Base-by-base conservation (phyloP, 164 flowering plant species). In the Dillenia suffruticosa region DNA sequence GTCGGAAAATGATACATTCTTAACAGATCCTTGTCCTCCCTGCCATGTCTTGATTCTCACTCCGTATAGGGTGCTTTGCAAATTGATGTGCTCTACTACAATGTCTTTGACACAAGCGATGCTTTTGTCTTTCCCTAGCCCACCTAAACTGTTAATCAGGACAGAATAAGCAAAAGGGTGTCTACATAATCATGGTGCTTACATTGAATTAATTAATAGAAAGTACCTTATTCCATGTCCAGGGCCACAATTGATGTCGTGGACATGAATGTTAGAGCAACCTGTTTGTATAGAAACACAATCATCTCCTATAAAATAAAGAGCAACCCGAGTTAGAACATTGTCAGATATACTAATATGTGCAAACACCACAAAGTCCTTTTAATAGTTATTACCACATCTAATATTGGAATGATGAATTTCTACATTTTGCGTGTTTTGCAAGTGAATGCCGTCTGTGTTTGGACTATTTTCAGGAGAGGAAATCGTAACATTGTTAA, bases 271-370 rank as follows among this genome's bases (percentile, higher is more conserved):
- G 57, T 83, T 79, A 16, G 87, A 77, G 71, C 93, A 84, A 2
- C 95, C 98, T 2, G 89, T 90, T 69, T 87, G 92, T 59, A 92
- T 88, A 44, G 98, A 92, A 24, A 92, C 80, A 79, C 98, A 92
- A 70, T 92, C 98, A 83, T 92, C 98, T 49, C 96, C 98, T 92
- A 81, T 57, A 4, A 19, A 57, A 16, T 22, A 40, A 55, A 4
- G 8, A 55, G 32, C 10, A 52, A 19, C 9, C 11, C 13, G 56
- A 9, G 12, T 32, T 17, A 17, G 51, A 22, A 52, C 57, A 51
- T 1, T 22, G 32, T 14, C 12, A 44, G 7, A 2, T 16, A 22
- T 40, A 13, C 11, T 9, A 44, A 10, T 19, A 8, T 5, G 14
- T 8, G 9, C 9, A 14, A 14, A 50, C 40, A 26, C 40, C 40